phyloP scores from a whole-genome alignment of 306 rosid genomes.

The Hippophae rhamnoides region DNA sequence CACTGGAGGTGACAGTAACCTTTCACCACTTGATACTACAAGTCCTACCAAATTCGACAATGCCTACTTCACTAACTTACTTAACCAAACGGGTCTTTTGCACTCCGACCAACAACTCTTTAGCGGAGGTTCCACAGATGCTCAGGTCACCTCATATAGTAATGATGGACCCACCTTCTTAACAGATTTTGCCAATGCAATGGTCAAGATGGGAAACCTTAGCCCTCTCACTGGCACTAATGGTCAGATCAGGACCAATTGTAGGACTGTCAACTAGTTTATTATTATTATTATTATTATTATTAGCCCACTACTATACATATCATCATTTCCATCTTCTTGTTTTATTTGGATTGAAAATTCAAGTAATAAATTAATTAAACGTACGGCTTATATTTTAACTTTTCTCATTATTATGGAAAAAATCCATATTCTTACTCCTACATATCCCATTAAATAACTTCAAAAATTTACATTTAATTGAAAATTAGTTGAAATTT shows the following conservation, averaged over 20 bases:
- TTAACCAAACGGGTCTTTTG: conserved; percentile 38
- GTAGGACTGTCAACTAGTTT: conserved; percentile 34
- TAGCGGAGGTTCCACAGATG: conserved; percentile 42
- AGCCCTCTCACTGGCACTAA: conserved; percentile 53
- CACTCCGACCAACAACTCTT: conserved; percentile 60
- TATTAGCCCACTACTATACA: too few species aligned
- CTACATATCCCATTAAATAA: too few species aligned
- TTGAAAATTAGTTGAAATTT: too few species aligned
- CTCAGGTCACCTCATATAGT: conserved; percentile 33
- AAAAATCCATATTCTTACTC: too few species aligned
- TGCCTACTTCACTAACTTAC: conserved; percentile 42
- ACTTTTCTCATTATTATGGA: too few species aligned
- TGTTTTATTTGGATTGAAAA: too few species aligned
- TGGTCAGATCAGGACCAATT: conserved; percentile 49
- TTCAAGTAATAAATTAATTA: too few species aligned
- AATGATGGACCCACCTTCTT: conserved; percentile 20
- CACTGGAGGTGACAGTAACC: conserved; percentile 31
- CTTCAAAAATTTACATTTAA: too few species aligned
- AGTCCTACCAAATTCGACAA: conserved; percentile 43
- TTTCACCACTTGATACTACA: conserved; percentile 37
- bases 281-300: background rate
- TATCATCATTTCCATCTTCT: too few species aligned
- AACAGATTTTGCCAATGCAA: conserved; percentile 47
- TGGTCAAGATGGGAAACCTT: conserved; percentile 55
- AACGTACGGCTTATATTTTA: too few species aligned